These are phyloP conservation scores for Diaporthe citrichinensis DNA, from an alignment of 2,329 filamentous ascomycete genomes.

Conservation along the genomic window DNA sequence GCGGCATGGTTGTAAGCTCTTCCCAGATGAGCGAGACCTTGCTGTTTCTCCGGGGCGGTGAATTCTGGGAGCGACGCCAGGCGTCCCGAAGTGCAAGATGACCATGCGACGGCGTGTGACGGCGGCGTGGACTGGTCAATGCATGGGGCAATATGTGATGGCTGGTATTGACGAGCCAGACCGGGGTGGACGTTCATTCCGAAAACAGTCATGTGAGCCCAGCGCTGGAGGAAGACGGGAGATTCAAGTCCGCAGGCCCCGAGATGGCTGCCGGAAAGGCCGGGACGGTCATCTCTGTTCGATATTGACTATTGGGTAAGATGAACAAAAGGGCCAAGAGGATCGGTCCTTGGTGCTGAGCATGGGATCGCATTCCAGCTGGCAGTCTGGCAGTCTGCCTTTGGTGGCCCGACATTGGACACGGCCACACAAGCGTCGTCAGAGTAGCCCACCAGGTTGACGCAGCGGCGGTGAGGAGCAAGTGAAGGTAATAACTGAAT, in stretches of 20 bases:
- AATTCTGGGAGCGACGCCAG: not conserved
- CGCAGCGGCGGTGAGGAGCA: slow-evolving; percentile 20
- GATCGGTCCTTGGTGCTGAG: slow-evolving; percentile 5
- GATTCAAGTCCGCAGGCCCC: slow-evolving; percentile 11
- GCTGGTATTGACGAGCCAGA: slow-evolving; percentile 16
- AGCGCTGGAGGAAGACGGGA: not conserved
- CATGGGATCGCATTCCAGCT: slow-evolving; percentile 7
- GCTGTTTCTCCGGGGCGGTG: slow-evolving; percentile 21
- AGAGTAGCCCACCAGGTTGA: not conserved
- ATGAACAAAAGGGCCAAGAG: slow-evolving; percentile 29
- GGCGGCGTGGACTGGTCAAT: slow-evolving; percentile 23
- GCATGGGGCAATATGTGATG: slow-evolving; percentile 20
- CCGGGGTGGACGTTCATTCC: slow-evolving; percentile 9
- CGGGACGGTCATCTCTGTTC: slow-evolving; percentile 4
- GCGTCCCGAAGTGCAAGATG: not conserved
- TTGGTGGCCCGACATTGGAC: not conserved
- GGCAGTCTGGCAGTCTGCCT: not conserved
- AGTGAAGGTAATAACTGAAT: slow-evolving; percentile 9
- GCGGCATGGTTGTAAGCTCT: not conserved
- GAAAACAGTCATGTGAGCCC: slow-evolving; percentile 17
- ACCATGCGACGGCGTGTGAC: slow-evolving; percentile 13
- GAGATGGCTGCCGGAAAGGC: slow-evolving; percentile 26
- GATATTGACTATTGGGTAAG: not conserved
- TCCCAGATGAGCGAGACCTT: not conserved
- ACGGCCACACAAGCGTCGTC: not conserved